Percentiles rank a stretch among this genome's conserved stretches.
phyloP scores from a whole-genome alignment of 2,329 filamentous ascomycete species.

The Podosphaera xanthii region DNA sequence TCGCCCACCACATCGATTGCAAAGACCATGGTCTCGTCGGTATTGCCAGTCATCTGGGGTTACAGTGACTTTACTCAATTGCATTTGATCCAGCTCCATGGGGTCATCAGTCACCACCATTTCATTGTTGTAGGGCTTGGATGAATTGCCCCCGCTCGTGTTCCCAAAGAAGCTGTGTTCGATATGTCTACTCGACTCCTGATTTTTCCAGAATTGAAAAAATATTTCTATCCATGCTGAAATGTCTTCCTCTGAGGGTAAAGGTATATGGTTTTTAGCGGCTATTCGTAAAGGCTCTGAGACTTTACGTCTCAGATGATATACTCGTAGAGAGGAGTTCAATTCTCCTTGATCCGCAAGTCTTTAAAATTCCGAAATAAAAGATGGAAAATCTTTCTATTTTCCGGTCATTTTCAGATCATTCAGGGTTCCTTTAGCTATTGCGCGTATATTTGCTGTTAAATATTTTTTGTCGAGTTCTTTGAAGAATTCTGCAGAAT shows the following conservation, averaged over 20 bases:
- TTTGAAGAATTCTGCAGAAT: no score
- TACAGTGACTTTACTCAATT: not conserved
- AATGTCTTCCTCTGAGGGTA: not conserved
- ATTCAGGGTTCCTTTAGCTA: not conserved
- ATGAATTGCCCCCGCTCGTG: no score
- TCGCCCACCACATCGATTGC: not conserved
- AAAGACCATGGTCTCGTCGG: not conserved
- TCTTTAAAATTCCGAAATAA: not conserved
- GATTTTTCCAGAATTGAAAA: not conserved
- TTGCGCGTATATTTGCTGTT: not conserved
- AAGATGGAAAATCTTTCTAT: not conserved
- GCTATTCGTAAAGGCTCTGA: not conserved
- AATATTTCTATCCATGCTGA: not conserved
- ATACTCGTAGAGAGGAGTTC: not conserved
- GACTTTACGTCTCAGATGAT: not conserved
- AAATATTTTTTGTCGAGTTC: no score
- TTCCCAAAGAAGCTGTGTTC: no score
- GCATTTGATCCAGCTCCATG: not conserved
- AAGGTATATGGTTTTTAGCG: not conserved
- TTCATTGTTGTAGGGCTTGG: no score
- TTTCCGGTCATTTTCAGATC: not conserved
- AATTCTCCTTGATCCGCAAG: no score
- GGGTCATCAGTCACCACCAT: not conserved
- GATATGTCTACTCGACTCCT: no score
- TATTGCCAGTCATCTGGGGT: not conserved